Percentiles rank a stretch among this genome's conserved stretches.
phyloP scores from a whole-genome alignment of 2,329 filamentous ascomycete genomes.

The Fusarium brevicatenulatum region DNA sequence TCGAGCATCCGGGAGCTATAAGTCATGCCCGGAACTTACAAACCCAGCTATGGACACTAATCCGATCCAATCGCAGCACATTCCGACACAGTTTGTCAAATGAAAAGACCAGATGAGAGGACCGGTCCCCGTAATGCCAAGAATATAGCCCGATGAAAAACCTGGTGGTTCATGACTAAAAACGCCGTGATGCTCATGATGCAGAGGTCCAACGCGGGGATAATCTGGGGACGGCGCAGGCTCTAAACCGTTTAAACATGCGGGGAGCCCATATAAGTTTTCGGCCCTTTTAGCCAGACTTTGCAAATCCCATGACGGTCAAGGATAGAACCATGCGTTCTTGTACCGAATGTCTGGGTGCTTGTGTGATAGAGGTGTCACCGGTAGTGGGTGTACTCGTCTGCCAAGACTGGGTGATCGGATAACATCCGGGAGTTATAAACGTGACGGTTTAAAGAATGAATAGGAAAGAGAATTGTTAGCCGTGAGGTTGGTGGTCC shows the following conservation, averaged over 20 bases:
- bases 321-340: not conserved
- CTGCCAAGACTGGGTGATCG: conserved; percentile 1
- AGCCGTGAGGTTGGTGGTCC: not conserved
- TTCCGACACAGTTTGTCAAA: not conserved
- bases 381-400: conserved; percentile 6
- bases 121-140: not conserved
- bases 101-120: not conserved
- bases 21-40: not conserved
- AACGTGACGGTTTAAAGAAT: too few species aligned
- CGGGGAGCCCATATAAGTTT: conserved; percentile 23
- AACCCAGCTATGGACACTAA: not conserved
- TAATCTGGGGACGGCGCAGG: conserved; percentile 31
- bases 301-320: conserved; percentile 23
- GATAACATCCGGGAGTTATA: not conserved
- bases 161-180: conserved; percentile 2
- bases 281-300: conserved; percentile 27
- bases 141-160: not conserved
- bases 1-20: not conserved
- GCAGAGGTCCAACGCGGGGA: conserved; percentile 17
- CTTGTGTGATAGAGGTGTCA: not conserved
- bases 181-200: conserved; percentile 1
- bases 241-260: conserved; percentile 31
- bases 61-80: conserved; percentile 4
- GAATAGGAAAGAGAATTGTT: not conserved
- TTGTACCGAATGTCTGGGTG: not conserved